Evolutionary conservation across 73 alveolate species (phyloP).

Genomic region (Paramecium sexaurelia): DNA sequence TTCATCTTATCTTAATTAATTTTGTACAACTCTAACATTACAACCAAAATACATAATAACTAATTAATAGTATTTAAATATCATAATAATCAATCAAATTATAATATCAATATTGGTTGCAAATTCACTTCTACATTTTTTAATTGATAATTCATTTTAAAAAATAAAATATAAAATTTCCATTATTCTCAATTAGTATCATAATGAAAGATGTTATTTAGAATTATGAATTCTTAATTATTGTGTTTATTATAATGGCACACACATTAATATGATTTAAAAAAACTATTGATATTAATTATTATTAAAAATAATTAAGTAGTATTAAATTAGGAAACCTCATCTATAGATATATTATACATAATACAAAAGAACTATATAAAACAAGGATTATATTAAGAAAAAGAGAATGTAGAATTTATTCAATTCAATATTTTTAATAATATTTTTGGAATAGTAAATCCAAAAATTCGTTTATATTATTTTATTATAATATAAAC

Average conservation of each 20-base stretch:
- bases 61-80: background rate
- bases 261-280: too few relatives aligned
- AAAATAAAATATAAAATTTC: too few relatives aligned
- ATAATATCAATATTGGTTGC: background rate
- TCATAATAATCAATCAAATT: background rate
- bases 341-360: background rate
- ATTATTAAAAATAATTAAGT: too few relatives aligned
- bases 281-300: too few relatives aligned
- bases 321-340: too few relatives aligned
- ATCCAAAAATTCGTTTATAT: background rate
- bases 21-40: background rate
- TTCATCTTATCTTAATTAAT: background rate
- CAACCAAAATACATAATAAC: background rate
- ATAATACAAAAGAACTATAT: background rate
- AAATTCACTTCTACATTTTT: background rate
- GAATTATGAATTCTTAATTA: too few relatives aligned
- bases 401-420: background rate
- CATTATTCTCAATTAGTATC: too few relatives aligned
- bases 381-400: background rate
- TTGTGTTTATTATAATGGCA: too few relatives aligned
- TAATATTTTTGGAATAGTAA: background rate
- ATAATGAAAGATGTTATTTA: background rate
- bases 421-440: background rate
- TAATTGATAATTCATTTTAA: too few relatives aligned
- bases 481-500: background rate